These are phyloP conservation scores for Backusella psychrophila DNA, from an alignment of 192 early-diverging fungal species.

Conservation along the genomic window DNA sequence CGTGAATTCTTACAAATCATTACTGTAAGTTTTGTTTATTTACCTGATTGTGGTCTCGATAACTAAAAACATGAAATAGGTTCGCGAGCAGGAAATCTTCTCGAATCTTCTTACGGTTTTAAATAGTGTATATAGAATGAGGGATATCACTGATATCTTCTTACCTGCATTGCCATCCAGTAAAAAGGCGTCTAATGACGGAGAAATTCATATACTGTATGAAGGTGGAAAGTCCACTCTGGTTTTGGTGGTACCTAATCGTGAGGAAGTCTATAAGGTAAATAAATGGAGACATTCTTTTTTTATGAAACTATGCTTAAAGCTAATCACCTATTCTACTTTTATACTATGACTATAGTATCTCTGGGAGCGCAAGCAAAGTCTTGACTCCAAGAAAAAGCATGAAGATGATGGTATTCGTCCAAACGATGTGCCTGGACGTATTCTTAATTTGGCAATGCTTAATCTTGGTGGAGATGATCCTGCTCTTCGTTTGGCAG, in stretches of 20 bases:
- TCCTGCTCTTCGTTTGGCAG: slow-evolving; percentile 69
- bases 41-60: background rate
- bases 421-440: slow-evolving; percentile 86
- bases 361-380: slow-evolving; percentile 2
- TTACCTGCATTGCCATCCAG: background rate
- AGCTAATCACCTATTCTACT: background rate
- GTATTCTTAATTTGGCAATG: slow-evolving; percentile 87
- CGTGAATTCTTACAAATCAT: slow-evolving; percentile 77
- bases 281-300: background rate
- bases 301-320: background rate
- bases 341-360: background rate
- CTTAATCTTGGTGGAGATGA: slow-evolving; percentile 81
- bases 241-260: background rate
- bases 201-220: slow-evolving; percentile 7
- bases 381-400: background rate
- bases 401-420: slow-evolving; percentile 43
- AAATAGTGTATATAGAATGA: slow-evolving; percentile 71
- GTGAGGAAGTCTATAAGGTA: slow-evolving; percentile 13
- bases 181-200: background rate
- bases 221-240: slow-evolving; percentile 4
- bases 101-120: slow-evolving; percentile 64
- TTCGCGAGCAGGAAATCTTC: slow-evolving; percentile 68
- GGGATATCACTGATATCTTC: background rate
- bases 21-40: slow-evolving; percentile 30
- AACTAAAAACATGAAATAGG: background rate